A percentile compares a stretch with the other conserved stretches of the same genome.
Evolutionary conservation across 2,329 filamentous ascomycete genomes (phyloP).

Genomic region (Ceratocystiopsis sp.): DNA sequence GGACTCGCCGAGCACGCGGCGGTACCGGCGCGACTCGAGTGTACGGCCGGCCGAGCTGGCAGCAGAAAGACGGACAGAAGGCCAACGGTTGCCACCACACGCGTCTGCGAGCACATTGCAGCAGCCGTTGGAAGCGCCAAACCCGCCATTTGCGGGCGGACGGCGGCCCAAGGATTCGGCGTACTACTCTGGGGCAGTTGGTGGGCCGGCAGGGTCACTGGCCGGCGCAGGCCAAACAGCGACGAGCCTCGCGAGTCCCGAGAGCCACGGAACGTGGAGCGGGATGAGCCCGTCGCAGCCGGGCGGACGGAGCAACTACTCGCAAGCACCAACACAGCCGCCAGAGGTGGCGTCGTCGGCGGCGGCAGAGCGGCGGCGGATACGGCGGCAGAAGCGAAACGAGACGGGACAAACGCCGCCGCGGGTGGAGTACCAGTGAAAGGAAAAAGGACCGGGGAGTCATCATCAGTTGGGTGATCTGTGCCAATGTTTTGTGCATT

Average conservation of each 20-base stretch:
- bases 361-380: neutral
- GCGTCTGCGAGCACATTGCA: no score
- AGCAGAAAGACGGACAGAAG: constrained; percentile 27
- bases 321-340: neutral
- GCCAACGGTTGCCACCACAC: neutral
- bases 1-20: constrained; percentile 31
- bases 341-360: neutral
- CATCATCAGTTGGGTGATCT: no score
- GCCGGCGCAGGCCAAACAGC: constrained; percentile 25
- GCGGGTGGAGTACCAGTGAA: neutral
- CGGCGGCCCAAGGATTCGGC: constrained; percentile 40
- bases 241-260: constrained; percentile 28
- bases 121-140: constrained; percentile 32
- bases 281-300: constrained; percentile 28
- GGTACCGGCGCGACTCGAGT: constrained; percentile 38
- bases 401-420: neutral
- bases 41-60: constrained; percentile 27
- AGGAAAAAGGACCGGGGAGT: no score
- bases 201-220: constrained; percentile 22
- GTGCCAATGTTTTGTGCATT: no score
- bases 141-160: constrained; percentile 36
- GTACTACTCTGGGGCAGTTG: constrained; percentile 36
- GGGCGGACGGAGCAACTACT: constrained; percentile 8
- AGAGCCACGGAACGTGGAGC: constrained; percentile 36
- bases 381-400: neutral